phyloP scores from a whole-genome alignment of 1,284 basidiomycete genomes.

The Cutaneotrichosporon spelunceum region DNA sequence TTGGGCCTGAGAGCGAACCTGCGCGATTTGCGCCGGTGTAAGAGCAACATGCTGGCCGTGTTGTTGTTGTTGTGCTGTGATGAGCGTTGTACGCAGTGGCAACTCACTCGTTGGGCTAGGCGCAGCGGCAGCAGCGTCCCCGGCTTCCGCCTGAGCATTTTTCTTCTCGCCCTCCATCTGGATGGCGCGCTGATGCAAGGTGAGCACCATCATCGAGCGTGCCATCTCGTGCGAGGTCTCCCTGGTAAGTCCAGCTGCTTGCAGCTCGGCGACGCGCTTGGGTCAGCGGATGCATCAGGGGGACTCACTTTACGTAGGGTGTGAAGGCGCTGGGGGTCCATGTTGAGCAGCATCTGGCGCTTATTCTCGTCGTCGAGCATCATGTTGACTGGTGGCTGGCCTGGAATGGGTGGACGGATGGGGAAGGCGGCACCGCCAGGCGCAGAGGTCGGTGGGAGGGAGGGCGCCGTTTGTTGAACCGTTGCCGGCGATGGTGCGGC shows the following conservation, averaged over 20 bases:
- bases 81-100: not conserved
- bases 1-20: conserved; percentile 81
- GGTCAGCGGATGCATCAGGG: conserved; percentile 14
- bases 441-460: conserved; percentile 9
- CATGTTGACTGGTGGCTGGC: conserved; percentile 14
- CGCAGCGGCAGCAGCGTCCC: conserved; percentile 16
- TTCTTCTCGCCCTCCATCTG: conserved; percentile 32
- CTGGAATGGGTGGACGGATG: conserved; percentile 15
- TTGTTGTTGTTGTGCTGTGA: conserved; percentile 21
- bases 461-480: conserved; percentile 15
- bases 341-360: conserved; percentile 38
- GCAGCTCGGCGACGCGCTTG: conserved; percentile 40
- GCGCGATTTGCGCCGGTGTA: conserved; percentile 75
- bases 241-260: conserved; percentile 42
- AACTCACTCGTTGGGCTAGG: conserved; percentile 24
- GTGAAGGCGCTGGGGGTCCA: conserved; percentile 34
- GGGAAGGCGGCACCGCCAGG: not conserved
- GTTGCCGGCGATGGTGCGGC: conserved; percentile 21
- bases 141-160: conserved; percentile 10
- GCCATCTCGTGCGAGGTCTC: conserved; percentile 40
- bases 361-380: conserved; percentile 40
- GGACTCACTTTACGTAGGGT: conserved; percentile 35
- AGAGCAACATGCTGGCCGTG: conserved; percentile 55
- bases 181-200: conserved; percentile 39
- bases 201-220: conserved; percentile 37